phyloP scores from a whole-genome alignment of 352 stramenopile genomes.

The Phytopythium mirpurense region DNA sequence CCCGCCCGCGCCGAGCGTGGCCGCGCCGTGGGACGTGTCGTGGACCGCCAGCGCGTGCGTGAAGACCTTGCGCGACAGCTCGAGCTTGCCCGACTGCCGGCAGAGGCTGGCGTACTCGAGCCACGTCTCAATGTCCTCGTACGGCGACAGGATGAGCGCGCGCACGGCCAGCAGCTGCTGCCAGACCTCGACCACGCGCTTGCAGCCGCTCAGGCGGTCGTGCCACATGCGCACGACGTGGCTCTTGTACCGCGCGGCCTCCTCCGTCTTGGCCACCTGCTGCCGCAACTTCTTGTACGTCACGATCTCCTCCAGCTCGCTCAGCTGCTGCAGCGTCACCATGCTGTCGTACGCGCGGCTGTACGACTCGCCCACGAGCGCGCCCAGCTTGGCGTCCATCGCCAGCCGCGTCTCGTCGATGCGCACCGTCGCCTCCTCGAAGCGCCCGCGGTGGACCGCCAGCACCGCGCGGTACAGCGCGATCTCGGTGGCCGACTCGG shows the following conservation, averaged over 20 bases:
- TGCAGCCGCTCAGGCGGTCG: constrained; percentile 77
- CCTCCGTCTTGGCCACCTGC: constrained; percentile 63
- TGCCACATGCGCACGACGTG: constrained; percentile 88
- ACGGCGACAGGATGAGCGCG: constrained; percentile 74
- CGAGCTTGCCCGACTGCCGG: constrained; percentile 81
- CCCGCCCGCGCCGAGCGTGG: constrained; percentile 12
- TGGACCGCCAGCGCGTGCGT: constrained; percentile 70
- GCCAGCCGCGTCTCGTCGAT: constrained; percentile 93
- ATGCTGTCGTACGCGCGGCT: constrained; percentile 95
- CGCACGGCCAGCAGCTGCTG: constrained; percentile 94
- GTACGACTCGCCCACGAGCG: constrained; percentile 96
- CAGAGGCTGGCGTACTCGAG: constrained; percentile 92
- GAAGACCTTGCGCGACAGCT: constrained; percentile 85
- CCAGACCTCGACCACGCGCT: constrained; percentile 91
- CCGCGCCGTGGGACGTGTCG: constrained; percentile 14
- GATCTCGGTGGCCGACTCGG: constrained; percentile 29
- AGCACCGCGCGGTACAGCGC: constrained; percentile 88
- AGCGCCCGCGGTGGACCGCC: constrained; percentile 92
- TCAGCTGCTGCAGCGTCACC: constrained; percentile 95
- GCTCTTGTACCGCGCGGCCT: constrained; percentile 71
- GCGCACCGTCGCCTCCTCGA: constrained; percentile 83
- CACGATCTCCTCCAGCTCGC: constrained; percentile 98
- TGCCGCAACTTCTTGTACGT: constrained; percentile 86
- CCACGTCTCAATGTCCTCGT: constrained; percentile 90
- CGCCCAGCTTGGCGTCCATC: constrained; percentile 93